Conservation (phyloP, 2,329 filamentous ascomycete species). For the Simplicillium sp. region DNA sequence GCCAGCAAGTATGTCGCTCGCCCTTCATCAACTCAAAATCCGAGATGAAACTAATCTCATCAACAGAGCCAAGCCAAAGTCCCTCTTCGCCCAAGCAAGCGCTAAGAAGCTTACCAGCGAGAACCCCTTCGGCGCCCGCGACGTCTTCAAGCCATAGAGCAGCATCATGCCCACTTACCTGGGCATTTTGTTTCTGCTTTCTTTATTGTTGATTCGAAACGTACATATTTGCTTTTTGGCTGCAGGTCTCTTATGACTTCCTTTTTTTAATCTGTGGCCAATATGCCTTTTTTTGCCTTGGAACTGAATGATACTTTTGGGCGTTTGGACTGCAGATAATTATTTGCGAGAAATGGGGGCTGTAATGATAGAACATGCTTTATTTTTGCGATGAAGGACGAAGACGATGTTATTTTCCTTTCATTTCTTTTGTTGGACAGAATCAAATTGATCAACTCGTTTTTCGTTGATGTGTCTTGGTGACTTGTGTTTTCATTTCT, state of each 20-base stretch:
- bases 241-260: neutral
- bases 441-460: neutral
- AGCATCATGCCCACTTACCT: neutral
- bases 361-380: no score
- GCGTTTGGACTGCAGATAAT: no score
- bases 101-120: conserved; percentile 50
- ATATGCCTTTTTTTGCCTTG: neutral
- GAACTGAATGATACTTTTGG: no score
- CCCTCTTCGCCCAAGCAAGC: conserved; percentile 56
- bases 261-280: no score
- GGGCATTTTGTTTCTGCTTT: conserved; percentile 1
- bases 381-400: neutral
- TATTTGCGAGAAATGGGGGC: no score
- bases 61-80: conserved; percentile 54
- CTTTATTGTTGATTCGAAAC: neutral
- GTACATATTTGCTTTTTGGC: neutral
- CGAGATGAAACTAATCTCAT: neutral
- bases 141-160: conserved; percentile 21
- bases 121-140: conserved; percentile 27
- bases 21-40: neutral
- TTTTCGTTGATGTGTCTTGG: neutral
- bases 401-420: neutral
- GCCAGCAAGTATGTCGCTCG: conserved; percentile 58
- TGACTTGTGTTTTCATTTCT: conserved; percentile 1
- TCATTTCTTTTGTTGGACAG: conserved; percentile 1